phyloP scores from a whole-genome alignment of 2,329 filamentous ascomycete species.

The Lachnellula hyalina region DNA sequence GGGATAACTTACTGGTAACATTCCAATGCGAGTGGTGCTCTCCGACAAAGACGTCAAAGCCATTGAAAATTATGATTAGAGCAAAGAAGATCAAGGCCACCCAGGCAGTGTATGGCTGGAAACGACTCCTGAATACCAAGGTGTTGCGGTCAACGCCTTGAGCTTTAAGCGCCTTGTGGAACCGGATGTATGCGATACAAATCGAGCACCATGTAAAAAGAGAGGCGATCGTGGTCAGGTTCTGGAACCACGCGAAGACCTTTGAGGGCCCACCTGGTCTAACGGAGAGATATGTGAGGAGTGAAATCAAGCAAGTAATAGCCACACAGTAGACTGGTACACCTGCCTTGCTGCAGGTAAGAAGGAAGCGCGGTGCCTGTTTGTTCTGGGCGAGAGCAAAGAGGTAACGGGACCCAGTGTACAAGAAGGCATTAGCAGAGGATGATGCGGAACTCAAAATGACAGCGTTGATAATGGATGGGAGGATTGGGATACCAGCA shows the following conservation, averaged over 20 bases:
- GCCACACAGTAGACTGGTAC: slow-evolving; percentile 66
- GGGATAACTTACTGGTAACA: slow-evolving; percentile 41
- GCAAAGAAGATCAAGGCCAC: slow-evolving; percentile 58
- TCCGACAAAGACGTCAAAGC: slow-evolving; percentile 71
- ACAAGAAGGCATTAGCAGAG: slow-evolving; percentile 39
- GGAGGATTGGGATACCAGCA: slow-evolving; percentile 62
- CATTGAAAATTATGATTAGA: slow-evolving; percentile 69
- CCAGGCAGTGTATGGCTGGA: slow-evolving; percentile 67
- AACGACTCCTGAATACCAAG: slow-evolving; percentile 64
- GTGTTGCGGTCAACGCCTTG: slow-evolving; percentile 64
- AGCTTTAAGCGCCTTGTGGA: slow-evolving; percentile 61
- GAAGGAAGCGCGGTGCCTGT: slow-evolving; percentile 56
- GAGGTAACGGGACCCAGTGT: slow-evolving; percentile 19
- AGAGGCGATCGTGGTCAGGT: slow-evolving; percentile 65
- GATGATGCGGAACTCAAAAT: slow-evolving; percentile 69
- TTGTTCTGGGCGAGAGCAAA: slow-evolving; percentile 52
- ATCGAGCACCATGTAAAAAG: slow-evolving; percentile 69
- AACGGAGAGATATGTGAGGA: slow-evolving; percentile 67
- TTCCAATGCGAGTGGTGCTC: slow-evolving; percentile 52
- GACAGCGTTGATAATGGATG: slow-evolving; percentile 69
- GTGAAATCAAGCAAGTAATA: slow-evolving; percentile 59
- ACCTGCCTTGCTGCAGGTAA: slow-evolving; percentile 54
- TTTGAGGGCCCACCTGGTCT: slow-evolving; percentile 44
- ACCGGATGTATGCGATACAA: slow-evolving; percentile 66
- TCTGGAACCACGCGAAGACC: slow-evolving; percentile 40